Conservation (phyloP, 306 rosid species). For the Casuarina glauca region DNA sequence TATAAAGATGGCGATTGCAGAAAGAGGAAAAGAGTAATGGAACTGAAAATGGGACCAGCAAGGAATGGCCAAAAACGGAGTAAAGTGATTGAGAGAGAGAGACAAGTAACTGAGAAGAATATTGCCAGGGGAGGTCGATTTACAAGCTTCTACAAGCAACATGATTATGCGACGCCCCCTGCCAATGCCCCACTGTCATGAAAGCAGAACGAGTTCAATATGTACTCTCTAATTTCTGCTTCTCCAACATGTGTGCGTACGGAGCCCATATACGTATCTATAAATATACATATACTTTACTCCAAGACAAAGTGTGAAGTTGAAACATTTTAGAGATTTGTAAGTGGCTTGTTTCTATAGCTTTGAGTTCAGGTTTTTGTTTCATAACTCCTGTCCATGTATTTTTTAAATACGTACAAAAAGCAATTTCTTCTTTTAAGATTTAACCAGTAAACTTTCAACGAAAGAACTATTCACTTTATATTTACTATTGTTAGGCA, state of each 20-base stretch:
- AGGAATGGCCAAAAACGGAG: too few species aligned
- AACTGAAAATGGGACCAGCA: too few species aligned
- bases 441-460: not conserved
- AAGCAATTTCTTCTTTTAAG: not conserved
- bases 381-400: not conserved
- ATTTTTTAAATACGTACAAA: not conserved
- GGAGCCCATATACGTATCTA: not conserved
- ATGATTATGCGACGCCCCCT: constrained; percentile 47
- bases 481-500: not conserved
- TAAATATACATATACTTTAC: not conserved
- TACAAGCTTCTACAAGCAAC: not conserved
- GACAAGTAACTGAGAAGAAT: too few species aligned
- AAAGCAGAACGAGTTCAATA: constrained; percentile 39
- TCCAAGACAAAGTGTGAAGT: not conserved
- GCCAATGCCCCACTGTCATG: constrained; percentile 51
- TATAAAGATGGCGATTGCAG: not conserved
- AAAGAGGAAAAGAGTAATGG: too few species aligned
- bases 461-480: not conserved
- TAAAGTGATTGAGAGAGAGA: too few species aligned
- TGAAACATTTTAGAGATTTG: not conserved
- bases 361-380: not conserved
- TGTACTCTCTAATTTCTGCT: not conserved
- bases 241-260: constrained; percentile 4
- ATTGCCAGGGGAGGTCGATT: too few species aligned
- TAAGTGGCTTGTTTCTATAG: not conserved